Evolutionary conservation across 2,329 filamentous ascomycete species (phyloP).

Genomic region (Apiospora arundinis): DNA sequence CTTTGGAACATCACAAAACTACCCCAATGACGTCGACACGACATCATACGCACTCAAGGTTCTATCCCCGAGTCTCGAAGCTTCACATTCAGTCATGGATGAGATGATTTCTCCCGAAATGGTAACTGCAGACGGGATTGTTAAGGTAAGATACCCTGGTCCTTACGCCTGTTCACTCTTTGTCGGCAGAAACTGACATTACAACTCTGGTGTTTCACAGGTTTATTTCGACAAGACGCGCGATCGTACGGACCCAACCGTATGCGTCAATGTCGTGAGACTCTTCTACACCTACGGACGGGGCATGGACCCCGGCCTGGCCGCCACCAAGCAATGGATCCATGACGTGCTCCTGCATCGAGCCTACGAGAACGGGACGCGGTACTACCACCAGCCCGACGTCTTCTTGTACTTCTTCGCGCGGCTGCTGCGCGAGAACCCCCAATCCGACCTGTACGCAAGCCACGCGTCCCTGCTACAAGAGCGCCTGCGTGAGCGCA

Average conservation of each 20-base stretch:
- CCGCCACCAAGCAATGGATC: background rate
- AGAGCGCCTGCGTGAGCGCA: background rate
- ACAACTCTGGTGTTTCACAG: background rate
- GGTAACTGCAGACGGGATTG: background rate
- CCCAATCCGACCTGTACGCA: background rate
- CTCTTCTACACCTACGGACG: conserved; percentile 6
- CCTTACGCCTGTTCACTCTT: no score
- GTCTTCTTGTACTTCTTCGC: conserved; percentile 17
- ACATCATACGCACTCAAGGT: conserved; percentile 1
- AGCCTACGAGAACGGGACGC: conserved; percentile 2
- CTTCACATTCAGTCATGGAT: background rate
- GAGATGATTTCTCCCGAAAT: conserved; percentile 1
- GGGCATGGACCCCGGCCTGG: background rate
- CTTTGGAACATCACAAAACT: background rate
- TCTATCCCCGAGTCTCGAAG: background rate
- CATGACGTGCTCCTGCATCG: background rate
- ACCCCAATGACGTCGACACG: conserved; percentile 9
- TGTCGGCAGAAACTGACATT: background rate
- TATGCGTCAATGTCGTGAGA: background rate
- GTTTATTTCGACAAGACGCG: conserved; percentile 1
- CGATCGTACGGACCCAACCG: conserved; percentile 1
- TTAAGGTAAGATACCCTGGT: no score
- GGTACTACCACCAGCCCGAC: conserved; percentile 17
- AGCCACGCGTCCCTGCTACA: background rate
- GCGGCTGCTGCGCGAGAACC: conserved; percentile 10